Conservation (phyloP, 176 grass and related monocot genomes). For the Triticum turgidum region DNA sequence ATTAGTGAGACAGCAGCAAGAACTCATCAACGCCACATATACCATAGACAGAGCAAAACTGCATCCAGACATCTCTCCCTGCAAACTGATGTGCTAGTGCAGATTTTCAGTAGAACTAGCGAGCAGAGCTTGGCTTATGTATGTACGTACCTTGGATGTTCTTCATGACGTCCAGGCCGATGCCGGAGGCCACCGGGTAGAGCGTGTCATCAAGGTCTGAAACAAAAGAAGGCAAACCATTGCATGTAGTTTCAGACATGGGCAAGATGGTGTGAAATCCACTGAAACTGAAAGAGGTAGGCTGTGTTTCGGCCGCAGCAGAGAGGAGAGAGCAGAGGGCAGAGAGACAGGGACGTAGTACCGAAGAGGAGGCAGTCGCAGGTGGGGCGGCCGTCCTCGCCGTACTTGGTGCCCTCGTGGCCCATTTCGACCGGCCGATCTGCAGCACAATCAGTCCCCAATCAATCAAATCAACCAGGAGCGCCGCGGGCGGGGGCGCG, state of each 20-base stretch:
- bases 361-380: constrained; percentile 88
- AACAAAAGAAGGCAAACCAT: too few relatives aligned
- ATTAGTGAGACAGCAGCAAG: background rate
- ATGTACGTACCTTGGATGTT: constrained; percentile 74
- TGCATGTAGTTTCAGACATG: too few relatives aligned
- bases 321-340: background rate
- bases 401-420: constrained; percentile 30
- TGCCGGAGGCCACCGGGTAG: constrained; percentile 72
- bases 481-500: too few relatives aligned
- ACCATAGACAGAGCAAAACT: background rate
- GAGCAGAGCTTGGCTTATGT: background rate
- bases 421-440: constrained; percentile 54
- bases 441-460: background rate
- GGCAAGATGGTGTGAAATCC: too few relatives aligned
- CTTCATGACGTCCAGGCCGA: constrained; percentile 55
- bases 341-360: constrained; percentile 9
- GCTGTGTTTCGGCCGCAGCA: too few relatives aligned
- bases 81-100: background rate
- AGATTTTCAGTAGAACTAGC: background rate
- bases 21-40: background rate
- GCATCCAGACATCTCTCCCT: background rate
- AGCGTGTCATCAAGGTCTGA: constrained; percentile 81
- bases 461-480: too few relatives aligned
- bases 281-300: too few relatives aligned
- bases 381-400: constrained; percentile 41